Base-by-base conservation (phyloP, 192 early-diverging fungal species). In the Phycomyces nitens region DNA sequence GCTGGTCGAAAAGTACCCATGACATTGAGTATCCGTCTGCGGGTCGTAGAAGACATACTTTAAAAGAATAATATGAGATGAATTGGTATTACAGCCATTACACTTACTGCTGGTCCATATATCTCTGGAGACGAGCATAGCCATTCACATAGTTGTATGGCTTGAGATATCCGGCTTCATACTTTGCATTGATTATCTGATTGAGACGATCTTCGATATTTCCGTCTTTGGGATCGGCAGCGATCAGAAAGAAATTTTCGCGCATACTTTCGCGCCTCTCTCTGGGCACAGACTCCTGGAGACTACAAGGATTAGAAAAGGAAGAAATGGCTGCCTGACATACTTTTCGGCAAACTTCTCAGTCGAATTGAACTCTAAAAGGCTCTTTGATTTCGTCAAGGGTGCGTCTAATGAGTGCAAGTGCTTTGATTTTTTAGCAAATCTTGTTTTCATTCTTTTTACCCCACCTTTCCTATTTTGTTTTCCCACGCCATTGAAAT, bases 101-200 rank as follows among this genome's bases (percentile, higher is more conserved):
- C 26, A 22, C 77, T 70, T 76, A 82, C 84, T 92, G 80, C 56
- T 80, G 80, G 60, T 96, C 94, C 94, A 98, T 95, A 76, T 93
- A 96, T 60, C 75, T 71, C 65, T 95, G 92, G 59, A 98, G 81
- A 27, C 93, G 79, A 7, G 92, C 82, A 72, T 98, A 98, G 1
- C 90, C 90, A 68, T 86, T 92, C 67, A 92, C 88, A 73, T 96
- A 96, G 79, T 98, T 95, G 84, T 95, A 95, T n/a, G 96, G 96
- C 73, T 92, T 94, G 47, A 98, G 78, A 64, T 95, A 84, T 0
- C 96, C 96, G 0, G 96, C 96, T 62, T 98, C 93, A 60, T 92
- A 93, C 72, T 98, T 98, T 24, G 96, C 96, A 68, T 89, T 89
- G 70, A 98, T 94, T 20, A 98, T 89, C 64, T 92, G 88, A 20